These are phyloP conservation scores for Aspergillus flavus DNA, from an alignment of 2,329 filamentous ascomycete genomes.

Conservation along the genomic window DNA sequence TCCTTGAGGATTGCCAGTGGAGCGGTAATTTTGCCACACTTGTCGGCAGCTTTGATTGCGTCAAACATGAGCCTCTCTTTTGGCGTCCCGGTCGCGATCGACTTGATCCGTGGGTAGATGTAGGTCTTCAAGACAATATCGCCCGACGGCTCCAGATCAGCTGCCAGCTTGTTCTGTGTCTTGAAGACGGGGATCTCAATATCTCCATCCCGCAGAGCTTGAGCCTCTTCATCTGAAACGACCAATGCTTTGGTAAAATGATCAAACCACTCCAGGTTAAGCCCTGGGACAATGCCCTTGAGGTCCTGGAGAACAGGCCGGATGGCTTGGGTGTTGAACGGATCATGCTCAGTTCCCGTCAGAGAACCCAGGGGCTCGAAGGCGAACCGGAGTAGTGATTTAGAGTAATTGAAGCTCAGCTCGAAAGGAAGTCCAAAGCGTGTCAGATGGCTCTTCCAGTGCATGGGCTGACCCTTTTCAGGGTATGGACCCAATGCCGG, in stretches of 20 bases:
- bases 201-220: background rate
- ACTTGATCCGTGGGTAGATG: slow-evolving; percentile 19
- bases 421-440: slow-evolving; percentile 20
- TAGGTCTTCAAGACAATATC: slow-evolving; percentile 15
- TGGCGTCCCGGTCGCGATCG: slow-evolving; percentile 15
- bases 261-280: slow-evolving; percentile 12
- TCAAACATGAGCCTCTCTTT: slow-evolving; percentile 15
- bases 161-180: background rate
- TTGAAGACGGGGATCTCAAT: background rate
- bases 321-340: slow-evolving; percentile 17
- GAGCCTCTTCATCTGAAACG: slow-evolving; percentile 10
- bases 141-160: background rate
- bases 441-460: slow-evolving; percentile 16
- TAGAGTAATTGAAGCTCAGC: slow-evolving; percentile 19
- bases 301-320: slow-evolving; percentile 10
- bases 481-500: slow-evolving; percentile 14
- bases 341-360: slow-evolving; percentile 15
- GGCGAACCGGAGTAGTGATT: slow-evolving; percentile 15
- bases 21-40: background rate
- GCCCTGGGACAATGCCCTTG: slow-evolving; percentile 1
- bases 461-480: background rate
- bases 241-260: slow-evolving; percentile 15
- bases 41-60: slow-evolving; percentile 9
- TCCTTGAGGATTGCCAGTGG: background rate
- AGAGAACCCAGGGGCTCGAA: slow-evolving; percentile 18